phyloP scores from a whole-genome alignment of 1,284 basidiomycete species.

The Thecaphora frezii region DNA sequence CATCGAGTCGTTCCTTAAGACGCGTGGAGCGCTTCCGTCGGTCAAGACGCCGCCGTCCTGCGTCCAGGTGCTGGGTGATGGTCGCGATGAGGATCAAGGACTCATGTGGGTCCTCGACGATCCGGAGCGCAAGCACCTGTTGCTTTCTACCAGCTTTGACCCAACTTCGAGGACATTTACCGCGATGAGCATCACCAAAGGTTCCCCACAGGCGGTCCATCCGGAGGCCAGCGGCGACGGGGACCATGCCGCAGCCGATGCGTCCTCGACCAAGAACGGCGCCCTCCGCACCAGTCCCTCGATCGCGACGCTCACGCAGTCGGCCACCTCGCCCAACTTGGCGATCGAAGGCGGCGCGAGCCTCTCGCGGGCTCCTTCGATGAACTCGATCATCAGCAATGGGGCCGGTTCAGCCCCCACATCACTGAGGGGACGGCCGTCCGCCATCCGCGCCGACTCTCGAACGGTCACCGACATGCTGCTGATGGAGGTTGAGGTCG shows the following conservation, averaged over 20 bases:
- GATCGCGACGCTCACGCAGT: slow-evolving; percentile 21
- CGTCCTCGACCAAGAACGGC: slow-evolving; percentile 29
- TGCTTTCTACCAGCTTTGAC: slow-evolving; percentile 40
- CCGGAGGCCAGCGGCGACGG: neutral
- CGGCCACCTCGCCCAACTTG: slow-evolving; percentile 16
- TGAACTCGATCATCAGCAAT: slow-evolving; percentile 31
- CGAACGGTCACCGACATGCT: slow-evolving; percentile 32
- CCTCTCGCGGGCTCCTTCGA: slow-evolving; percentile 36
- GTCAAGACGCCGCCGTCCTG: slow-evolving; percentile 45
- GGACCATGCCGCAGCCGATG: slow-evolving; percentile 21
- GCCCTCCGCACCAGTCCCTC: slow-evolving; percentile 25
- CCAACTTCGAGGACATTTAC: slow-evolving; percentile 16
- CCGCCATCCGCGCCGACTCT: slow-evolving; percentile 29
- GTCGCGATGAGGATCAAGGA: slow-evolving; percentile 47
- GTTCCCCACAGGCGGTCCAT: neutral
- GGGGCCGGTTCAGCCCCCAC: slow-evolving; percentile 14
- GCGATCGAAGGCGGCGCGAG: slow-evolving; percentile 12
- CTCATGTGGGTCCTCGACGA: slow-evolving; percentile 29
- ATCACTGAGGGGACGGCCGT: slow-evolving; percentile 28
- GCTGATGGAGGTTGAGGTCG: slow-evolving; percentile 51
- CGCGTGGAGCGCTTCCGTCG: slow-evolving; percentile 50
- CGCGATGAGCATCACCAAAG: slow-evolving; percentile 12
- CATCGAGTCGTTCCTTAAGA: slow-evolving; percentile 57
- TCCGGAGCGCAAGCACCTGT: slow-evolving; percentile 21
- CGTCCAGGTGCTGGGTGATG: slow-evolving; percentile 52